Evolutionary conservation across 1,139 yeast genomes (phyloP), one percentile per base, ranked within the genome.

Genomic region (Arxiozyma slooffiae): DNA sequence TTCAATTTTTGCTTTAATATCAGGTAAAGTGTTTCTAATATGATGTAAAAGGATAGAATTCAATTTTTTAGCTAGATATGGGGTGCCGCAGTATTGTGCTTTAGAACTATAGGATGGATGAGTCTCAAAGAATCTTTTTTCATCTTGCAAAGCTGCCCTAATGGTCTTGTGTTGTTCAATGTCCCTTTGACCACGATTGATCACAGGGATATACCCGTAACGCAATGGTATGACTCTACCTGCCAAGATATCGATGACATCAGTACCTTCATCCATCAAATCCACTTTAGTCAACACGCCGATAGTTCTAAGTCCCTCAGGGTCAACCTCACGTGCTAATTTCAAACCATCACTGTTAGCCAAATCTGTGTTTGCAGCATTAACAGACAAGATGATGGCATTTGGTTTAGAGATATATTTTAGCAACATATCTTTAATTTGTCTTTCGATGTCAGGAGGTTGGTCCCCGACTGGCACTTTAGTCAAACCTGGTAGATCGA

Each of bases 401-500:
- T 92, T 92, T 53, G 97, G 97, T 68, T 89, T 90, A 38, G 96
- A 82, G 61, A 92, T 92, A 67, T 85, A 92, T 69, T 88, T 88
- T 78, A 92, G 76, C 53, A 92, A 76, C 97, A 92, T 92, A 57
- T 90, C 96, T 66, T 86, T 82, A 61, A 92, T 94, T 70, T 87
- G 96, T 57, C 80, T 82, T 74, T 92, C 99, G 58, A 92, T 92
- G 69, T 92, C 98, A 67, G 85, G 87, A 50, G 99, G 99, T 71
- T 92, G 99, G 69, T 92, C 98, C 46, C 99, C 99, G 48, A 92
- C 97, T n/a, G 99, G 98, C 41, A 94, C 98, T 70, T 92, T 92
- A 34, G 99, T 92, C 64, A 94, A 78, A 55, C 99, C 99, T 16
- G 99, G 99, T 61, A 92, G 77, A 75, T 92, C 99, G 43, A 92